Conservation (phyloP, 2,329 filamentous ascomycete species). For the Drechslerella coelobrocha region DNA sequence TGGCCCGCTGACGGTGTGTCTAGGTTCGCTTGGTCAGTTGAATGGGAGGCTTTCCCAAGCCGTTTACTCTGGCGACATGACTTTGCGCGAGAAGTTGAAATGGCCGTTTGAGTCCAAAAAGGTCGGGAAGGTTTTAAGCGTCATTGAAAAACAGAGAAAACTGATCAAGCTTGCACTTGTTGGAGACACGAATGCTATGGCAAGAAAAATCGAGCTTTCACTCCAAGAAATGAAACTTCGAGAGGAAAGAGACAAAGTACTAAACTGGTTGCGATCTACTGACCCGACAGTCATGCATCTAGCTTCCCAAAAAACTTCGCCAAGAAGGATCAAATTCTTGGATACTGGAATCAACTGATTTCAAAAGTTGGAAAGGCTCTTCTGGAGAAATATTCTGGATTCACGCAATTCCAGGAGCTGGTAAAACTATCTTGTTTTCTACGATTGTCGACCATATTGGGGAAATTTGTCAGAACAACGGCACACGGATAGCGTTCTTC, state of each 20-base stretch:
- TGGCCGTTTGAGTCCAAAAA: constrained; percentile 32
- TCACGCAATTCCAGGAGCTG: constrained; percentile 54
- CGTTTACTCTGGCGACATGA: constrained; percentile 6
- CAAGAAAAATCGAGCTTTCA: constrained; percentile 18
- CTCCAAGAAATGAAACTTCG: constrained; percentile 16
- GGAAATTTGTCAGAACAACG: constrained; percentile 30
- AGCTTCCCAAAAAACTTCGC: constrained; percentile 46
- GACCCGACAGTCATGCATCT: constrained; percentile 42
- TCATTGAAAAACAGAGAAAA: constrained; percentile 11
- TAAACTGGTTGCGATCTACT: constrained; percentile 15
- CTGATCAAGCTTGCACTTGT: constrained; percentile 10
- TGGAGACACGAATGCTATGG: constrained; percentile 22
- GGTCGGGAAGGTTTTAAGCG: constrained; percentile 8
- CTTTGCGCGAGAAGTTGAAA: constrained; percentile 28
- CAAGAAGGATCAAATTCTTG: constrained; percentile 52
- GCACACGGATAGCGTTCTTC: constrained; percentile 20
- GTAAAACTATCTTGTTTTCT: constrained; percentile 55
- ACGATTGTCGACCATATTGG: constrained; percentile 51
- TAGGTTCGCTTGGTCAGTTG: constrained; percentile 10
- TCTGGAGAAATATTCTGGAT: constrained; percentile 20
- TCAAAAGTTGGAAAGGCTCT: constrained; percentile 15
- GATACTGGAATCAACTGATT: constrained; percentile 54
- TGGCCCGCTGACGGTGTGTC: constrained; percentile 20
- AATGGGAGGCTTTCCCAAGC: constrained; percentile 5
- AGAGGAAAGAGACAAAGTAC: constrained; percentile 20